Evolutionary conservation across 768 basidiomycete genomes (phyloP), one percentile per base, ranked within the genome.

Genomic region (Strobilomyces confusus): DNA sequence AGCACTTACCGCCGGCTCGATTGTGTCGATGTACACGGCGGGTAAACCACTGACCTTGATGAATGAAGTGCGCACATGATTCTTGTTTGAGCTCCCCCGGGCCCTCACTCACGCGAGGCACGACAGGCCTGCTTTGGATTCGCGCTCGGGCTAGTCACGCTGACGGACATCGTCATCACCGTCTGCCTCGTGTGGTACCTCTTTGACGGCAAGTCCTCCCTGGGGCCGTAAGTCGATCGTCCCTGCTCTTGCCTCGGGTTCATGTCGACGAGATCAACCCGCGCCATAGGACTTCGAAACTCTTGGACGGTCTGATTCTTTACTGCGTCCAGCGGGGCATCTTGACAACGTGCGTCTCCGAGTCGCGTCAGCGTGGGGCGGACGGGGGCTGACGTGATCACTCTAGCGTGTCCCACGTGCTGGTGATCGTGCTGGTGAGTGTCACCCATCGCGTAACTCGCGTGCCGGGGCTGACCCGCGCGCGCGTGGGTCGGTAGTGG

Each of bases 81-180:
- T 29, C 29, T 29, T 9, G 9, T 8, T 8, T n/a, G 5, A 9
- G 4, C 37, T 20, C 23, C 6, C 14, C 3, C 5, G 20, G 11
- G 25, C 11, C 29, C 19, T 5, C 20, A 19, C 32, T 34, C 20
- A 50, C n/a, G 4, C 22, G 43, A 26, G 13, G 20, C n/a, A 20
- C 19, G n/a, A 19, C 30, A 61, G 60, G 17, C 41, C 17, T 43
- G 54, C 14, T 1, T 62, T 6, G 50, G 44, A 8, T 26, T 61
- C 1, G 41, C 59, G 8, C 55, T 61, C 14, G 55, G 59, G 19
- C 23, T 54, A 38, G 52, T 57, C 12, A 61, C 60, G 11, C 36
- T 61, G 44, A 58, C 59, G 36, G 60, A 61, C 41, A 19, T 54
- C 6, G 4, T 54, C 44, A 61, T 61, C 48, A 58, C 60, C 13